Conservation (phyloP, 495 filamentous ascomycete species). For the Aspergillus ellipticus region DNA sequence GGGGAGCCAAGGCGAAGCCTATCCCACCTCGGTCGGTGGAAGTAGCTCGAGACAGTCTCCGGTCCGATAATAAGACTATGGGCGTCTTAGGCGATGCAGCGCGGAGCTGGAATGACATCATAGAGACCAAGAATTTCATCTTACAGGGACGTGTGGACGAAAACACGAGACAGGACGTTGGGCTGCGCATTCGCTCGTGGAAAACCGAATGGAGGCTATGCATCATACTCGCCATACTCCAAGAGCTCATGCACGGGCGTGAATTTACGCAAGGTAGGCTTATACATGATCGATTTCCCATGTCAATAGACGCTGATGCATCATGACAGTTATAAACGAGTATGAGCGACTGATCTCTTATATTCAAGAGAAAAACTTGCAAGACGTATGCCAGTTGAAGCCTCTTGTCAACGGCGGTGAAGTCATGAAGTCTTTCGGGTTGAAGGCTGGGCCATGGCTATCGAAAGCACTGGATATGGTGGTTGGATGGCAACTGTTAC, state of each 20-base stretch:
- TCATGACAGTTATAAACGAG: constrained; percentile 27
- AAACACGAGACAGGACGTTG: constrained; percentile 54
- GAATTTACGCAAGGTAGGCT: constrained; percentile 31
- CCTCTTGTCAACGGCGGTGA: constrained; percentile 63
- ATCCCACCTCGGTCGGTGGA: constrained; percentile 51
- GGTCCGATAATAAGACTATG: constrained; percentile 66
- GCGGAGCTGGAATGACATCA: constrained; percentile 55
- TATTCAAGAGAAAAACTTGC: constrained; percentile 38
- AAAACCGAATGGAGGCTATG: constrained; percentile 72
- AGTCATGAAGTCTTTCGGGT: constrained; percentile 56
- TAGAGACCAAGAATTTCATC: constrained; percentile 50
- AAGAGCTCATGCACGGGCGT: constrained; percentile 53
- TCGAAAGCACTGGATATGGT: constrained; percentile 64
- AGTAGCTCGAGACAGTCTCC: constrained; percentile 73
- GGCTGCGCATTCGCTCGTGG: constrained; percentile 78
- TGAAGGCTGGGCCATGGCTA: constrained; percentile 74
- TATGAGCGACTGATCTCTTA: constrained; percentile 47
- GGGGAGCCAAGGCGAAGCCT: constrained; percentile 41
- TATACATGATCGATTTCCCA: background rate
- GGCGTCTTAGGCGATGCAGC: constrained; percentile 64
- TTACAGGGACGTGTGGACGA: constrained; percentile 23
- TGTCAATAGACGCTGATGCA: background rate
- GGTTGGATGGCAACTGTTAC: constrained; percentile 79
- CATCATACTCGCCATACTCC: constrained; percentile 64
- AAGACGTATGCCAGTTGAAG: constrained; percentile 47